A percentile compares a stretch with the other conserved stretches of the same genome.
Evolutionary conservation across 1,284 basidiomycete genomes (phyloP).

Genomic region (Cutaneotrichosporon sp.): DNA sequence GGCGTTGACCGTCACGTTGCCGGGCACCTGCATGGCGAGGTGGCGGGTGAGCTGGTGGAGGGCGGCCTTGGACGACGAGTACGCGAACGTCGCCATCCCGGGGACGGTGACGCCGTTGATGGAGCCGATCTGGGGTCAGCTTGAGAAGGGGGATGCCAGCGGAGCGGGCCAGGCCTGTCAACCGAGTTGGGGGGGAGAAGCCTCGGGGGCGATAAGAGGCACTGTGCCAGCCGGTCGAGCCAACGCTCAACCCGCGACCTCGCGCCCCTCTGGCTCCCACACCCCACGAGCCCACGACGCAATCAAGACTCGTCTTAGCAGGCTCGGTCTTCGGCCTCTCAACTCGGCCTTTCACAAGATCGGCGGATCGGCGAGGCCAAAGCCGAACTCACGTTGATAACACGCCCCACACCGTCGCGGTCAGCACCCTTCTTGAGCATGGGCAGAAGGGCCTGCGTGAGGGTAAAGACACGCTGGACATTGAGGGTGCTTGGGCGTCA

Average conservation of each 20-base stretch:
- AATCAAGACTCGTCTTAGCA: too few species aligned
- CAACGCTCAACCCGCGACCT: too few species aligned
- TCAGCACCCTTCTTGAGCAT: slow-evolving; percentile 61
- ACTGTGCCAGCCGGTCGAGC: too few species aligned
- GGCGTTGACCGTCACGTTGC: slow-evolving; percentile 67
- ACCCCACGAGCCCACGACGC: too few species aligned
- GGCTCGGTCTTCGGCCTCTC: too few species aligned
- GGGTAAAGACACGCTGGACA: slow-evolving; percentile 67
- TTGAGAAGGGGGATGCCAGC: too few species aligned
- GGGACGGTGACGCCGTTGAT: slow-evolving; percentile 63
- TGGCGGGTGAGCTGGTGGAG: slow-evolving; percentile 61
- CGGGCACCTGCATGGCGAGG: slow-evolving; percentile 64
- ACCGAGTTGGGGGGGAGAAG: too few species aligned
- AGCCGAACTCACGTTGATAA: slow-evolving; percentile 58
- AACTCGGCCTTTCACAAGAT: background rate
- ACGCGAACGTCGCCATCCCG: slow-evolving; percentile 67
- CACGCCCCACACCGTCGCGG: slow-evolving; percentile 57
- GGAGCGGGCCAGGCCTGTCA: too few species aligned
- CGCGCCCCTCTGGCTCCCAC: too few species aligned
- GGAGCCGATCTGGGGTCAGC: slow-evolving; percentile 59
- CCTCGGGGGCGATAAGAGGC: too few species aligned
- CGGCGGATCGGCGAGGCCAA: too few species aligned
- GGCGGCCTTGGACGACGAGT: slow-evolving; percentile 65
- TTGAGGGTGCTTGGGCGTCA: too few species aligned
- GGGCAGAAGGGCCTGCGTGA: slow-evolving; percentile 68